Evolutionary conservation across 176 grass and related monocot species (phyloP), one percentile per base, ranked within the genome.

Genomic region (Pontederia paniculata): DNA sequence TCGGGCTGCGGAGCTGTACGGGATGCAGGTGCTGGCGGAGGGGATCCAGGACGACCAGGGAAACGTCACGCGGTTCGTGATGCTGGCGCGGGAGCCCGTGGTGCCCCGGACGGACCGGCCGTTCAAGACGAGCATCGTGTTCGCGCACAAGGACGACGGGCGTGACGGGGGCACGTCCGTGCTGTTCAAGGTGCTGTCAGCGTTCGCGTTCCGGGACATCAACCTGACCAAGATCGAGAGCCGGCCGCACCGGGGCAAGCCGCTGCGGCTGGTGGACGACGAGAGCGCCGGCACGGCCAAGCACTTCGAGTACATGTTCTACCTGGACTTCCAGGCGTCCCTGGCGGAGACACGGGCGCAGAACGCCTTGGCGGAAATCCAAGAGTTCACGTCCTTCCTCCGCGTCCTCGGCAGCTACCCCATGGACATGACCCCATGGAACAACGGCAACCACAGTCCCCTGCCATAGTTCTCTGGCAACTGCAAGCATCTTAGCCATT

Each of bases 71-170:
- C 60, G 60, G 44, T 63, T 63, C 44, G 44, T 63, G 60, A 63
- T 63, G 60, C 44, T 63, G 42, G 60, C 60, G 19, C 43, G 60
- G 60, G 60, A 63, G 43, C 60, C 60, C 28, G 17, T 63, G 18
- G 60, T 63, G 43, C 60, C 60, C 16, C 60, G 60, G 44, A 45
- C 60, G 18, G 60, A 63, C 60, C 60, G 60, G 44, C 60, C 60
- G 17, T 63, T 48, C 60, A 63, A 63, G 60, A 63, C 60, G 5
- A 63, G 60, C 60, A 63, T 63, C 60, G 44, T 63, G 19, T 63
- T 63, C 44, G 60, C 44, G 5, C 28, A 37, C 28, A 37, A 6
- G 17, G 60, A 42, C 16, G 44, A 48, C 60, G 43, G 47, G 18
- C 43, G 44, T 12, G 44, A 48, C 28, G 28, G 28, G 60, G 60